Conservation (phyloP, 1,284 basidiomycete genomes). For the Vanrija sp. region DNA sequence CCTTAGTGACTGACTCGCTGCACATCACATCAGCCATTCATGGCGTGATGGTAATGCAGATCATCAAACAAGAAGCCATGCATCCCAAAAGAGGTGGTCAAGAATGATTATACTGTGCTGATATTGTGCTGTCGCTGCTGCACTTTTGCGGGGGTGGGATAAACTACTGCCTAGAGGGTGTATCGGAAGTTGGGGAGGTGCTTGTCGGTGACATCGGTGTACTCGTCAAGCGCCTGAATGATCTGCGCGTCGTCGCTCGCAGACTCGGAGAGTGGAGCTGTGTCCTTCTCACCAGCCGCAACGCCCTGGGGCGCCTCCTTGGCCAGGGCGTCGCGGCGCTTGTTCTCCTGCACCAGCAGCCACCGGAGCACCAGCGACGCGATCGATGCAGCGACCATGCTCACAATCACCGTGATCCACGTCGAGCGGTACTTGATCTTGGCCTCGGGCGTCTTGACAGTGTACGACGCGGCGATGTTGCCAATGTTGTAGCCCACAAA, state of each 20-base stretch:
- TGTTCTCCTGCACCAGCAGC: constrained; percentile 44
- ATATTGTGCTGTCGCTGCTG: too few species aligned
- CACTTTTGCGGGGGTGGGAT: too few species aligned
- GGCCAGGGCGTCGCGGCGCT: constrained; percentile 20
- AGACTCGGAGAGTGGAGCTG: not conserved
- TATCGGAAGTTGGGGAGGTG: constrained; percentile 37
- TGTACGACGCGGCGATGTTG: constrained; percentile 48
- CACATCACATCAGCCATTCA: not conserved
- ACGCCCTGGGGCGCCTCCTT: not conserved
- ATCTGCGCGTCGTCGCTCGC: constrained; percentile 3
- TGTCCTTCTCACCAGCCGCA: not conserved
- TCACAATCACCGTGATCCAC: constrained; percentile 52
- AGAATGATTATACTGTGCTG: too few species aligned
- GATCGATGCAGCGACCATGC: constrained; percentile 39
- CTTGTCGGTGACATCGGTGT: constrained; percentile 35
- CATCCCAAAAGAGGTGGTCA: too few species aligned
- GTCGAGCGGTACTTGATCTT: constrained; percentile 50
- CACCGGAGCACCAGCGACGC: constrained; percentile 40
- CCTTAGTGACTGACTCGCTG: too few species aligned
- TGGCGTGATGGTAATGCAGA: not conserved
- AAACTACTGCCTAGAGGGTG: constrained; percentile 9
- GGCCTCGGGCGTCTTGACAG: constrained; percentile 38
- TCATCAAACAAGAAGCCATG: too few species aligned
- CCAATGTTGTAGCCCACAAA: constrained; percentile 51
- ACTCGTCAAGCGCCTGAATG: constrained; percentile 9